A percentile compares a stretch with the other conserved stretches of the same genome.
Conservation (phyloP, 208 protist species). For the Borovskyia barvae region DNA sequence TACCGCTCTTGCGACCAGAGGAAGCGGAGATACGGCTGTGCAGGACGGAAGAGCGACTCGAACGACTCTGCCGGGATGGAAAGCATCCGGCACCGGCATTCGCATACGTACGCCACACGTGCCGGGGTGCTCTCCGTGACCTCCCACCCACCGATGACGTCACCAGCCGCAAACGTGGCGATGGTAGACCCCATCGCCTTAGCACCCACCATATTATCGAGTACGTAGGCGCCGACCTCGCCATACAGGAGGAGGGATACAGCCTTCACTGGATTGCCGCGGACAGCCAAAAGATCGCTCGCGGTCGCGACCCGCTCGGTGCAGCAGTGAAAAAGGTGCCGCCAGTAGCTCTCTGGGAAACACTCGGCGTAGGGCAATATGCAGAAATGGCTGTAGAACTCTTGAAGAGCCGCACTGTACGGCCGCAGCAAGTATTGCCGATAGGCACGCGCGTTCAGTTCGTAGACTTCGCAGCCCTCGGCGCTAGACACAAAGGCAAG, state of each 20-base stretch:
- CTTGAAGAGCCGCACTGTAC: conserved; percentile 2
- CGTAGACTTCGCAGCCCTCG: conserved; percentile 8
- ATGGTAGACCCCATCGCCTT: neutral
- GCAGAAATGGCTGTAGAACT: conserved; percentile 17
- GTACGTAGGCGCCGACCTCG: conserved; percentile 5
- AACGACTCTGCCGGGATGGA: conserved; percentile 14
- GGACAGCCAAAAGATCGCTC: conserved; percentile 9
- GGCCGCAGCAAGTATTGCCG: conserved; percentile 7
- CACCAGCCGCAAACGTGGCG: conserved; percentile 5
- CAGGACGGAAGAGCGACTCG: conserved; percentile 1
- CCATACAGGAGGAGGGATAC: conserved; percentile 13
- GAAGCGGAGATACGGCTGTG: conserved; percentile 3
- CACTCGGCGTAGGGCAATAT: conserved; percentile 7
- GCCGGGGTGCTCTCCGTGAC: neutral
- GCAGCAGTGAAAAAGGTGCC: conserved; percentile 10
- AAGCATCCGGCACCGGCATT: conserved; percentile 6
- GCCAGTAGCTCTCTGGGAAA: conserved; percentile 19
- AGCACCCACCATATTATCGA: too few relatives aligned
- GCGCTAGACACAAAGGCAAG: conserved; percentile 5
- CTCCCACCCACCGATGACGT: conserved; percentile 13
- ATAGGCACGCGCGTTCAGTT: conserved; percentile 2
- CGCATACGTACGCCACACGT: conserved; percentile 9
- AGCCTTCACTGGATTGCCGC: neutral
- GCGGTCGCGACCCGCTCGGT: conserved; percentile 8
- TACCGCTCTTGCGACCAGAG: conserved; percentile 12